Conservation (phyloP, 208 protist genomes). For the Wallacemonas collosoma region DNA sequence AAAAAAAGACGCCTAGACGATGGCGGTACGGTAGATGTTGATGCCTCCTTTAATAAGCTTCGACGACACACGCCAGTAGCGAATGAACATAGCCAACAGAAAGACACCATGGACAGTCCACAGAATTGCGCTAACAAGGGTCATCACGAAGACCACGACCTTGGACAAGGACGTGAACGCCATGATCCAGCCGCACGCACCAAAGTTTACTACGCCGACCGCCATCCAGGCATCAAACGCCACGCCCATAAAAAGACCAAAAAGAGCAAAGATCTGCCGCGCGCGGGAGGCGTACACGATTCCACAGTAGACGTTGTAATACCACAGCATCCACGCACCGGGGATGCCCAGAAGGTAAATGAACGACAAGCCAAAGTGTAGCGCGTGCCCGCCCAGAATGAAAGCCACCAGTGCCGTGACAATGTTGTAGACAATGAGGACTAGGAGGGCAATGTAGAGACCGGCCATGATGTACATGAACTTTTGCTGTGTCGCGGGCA, state of each 20-base stretch:
- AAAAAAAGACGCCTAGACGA: conserved; percentile 26
- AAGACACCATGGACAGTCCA: conserved; percentile 69
- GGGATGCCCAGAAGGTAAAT: conserved; percentile 82
- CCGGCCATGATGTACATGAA: conserved; percentile 84
- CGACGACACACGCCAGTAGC: conserved; percentile 46
- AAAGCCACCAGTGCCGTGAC: conserved; percentile 53
- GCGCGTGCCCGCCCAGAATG: conserved; percentile 44
- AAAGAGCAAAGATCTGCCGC: conserved; percentile 49
- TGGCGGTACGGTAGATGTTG: conserved; percentile 37
- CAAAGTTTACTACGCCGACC: conserved; percentile 64
- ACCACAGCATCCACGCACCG: conserved; percentile 81
- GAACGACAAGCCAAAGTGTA: conserved; percentile 85
- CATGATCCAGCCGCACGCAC: conserved; percentile 78
- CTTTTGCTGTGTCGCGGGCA: conserved; percentile 66
- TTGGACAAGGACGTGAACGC: conserved; percentile 23
- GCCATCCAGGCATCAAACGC: conserved; percentile 85
- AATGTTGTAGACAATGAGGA: conserved; percentile 84
- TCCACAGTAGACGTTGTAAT: conserved; percentile 80
- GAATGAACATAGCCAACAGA: conserved; percentile 53
- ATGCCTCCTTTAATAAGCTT: conserved; percentile 25
- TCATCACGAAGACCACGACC: conserved; percentile 35
- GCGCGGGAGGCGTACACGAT: conserved; percentile 34
- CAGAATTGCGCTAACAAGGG: conserved; percentile 61
- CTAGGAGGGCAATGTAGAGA: conserved; percentile 64
- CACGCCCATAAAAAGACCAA: conserved; percentile 69